A percentile compares a stretch with the other conserved stretches of the same genome.
phyloP scores from a whole-genome alignment of 257 asterid species.

The Nicotiana attenuata region DNA sequence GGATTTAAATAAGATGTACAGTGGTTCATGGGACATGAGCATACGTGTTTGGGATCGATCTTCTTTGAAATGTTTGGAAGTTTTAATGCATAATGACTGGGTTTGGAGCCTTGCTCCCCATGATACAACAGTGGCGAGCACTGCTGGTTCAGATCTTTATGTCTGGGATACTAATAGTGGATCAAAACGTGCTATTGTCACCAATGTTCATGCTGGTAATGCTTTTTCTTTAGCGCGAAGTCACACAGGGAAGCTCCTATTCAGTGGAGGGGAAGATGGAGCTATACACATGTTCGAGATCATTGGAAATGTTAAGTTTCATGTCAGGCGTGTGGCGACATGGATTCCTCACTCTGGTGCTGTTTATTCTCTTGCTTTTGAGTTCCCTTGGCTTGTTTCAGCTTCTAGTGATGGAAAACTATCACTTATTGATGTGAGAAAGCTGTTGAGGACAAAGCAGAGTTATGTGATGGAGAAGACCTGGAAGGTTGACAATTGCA shows the following conservation, averaged over 20 bases:
- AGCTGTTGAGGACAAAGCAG: constrained; percentile 48
- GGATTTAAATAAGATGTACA: constrained; percentile 66
- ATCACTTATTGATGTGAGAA: constrained; percentile 78
- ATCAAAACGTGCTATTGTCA: constrained; percentile 29
- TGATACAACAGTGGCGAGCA: constrained; percentile 62
- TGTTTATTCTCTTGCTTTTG: constrained; percentile 84
- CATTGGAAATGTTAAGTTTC: constrained; percentile 26
- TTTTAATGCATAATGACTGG: constrained; percentile 81
- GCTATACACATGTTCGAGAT: constrained; percentile 87
- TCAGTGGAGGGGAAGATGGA: constrained; percentile 95
- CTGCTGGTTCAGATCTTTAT: constrained; percentile 71
- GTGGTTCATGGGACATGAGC: constrained; percentile 99
- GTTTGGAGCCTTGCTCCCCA: constrained; percentile 91
- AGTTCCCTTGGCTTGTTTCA: constrained; percentile 92
- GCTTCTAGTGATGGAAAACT: constrained; percentile 87
- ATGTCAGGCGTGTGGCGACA: constrained; percentile 48
- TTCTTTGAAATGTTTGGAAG: constrained; percentile 57
- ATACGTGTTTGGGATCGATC: constrained; percentile 79
- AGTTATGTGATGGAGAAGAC: constrained; percentile 20
- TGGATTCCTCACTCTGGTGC: constrained; percentile 88
- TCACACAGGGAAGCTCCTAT: constrained; percentile 82
- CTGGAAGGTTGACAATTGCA: constrained; percentile 21
- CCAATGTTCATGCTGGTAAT: constrained; percentile 52
- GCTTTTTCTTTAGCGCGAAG: constrained; percentile 70
- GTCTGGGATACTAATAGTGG: constrained; percentile 69